Evolutionary conservation across 805 yeast genomes (phyloP).

Genomic region (Scheffersomyces stipitis): DNA sequence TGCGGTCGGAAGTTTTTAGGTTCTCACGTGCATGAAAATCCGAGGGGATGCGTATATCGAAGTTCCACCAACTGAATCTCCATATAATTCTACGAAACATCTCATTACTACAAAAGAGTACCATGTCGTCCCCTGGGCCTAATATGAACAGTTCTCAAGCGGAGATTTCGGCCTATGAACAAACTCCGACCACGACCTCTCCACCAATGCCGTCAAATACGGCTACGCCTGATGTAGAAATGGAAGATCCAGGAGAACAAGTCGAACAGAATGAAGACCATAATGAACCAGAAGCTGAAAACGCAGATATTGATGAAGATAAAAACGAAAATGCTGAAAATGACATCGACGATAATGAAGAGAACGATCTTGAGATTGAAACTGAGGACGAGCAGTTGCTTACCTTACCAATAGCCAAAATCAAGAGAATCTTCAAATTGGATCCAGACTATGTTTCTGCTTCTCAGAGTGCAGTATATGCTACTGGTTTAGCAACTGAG

Average conservation of each 20-base stretch:
- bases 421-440: conserved; percentile 69
- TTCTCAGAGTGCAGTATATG: conserved; percentile 69
- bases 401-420: conserved; percentile 61
- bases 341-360: conserved; percentile 8
- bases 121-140: conserved; percentile 12
- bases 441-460: conserved; percentile 73
- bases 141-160: conserved; percentile 6
- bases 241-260: neutral
- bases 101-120: too few species aligned
- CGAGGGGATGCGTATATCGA: too few species aligned
- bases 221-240: conserved; percentile 7
- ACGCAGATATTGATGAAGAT: conserved; percentile 3
- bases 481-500: conserved; percentile 78
- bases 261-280: conserved; percentile 4
- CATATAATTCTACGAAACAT: conserved; percentile 1
- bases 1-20: too few species aligned
- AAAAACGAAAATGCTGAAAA: conserved; percentile 2
- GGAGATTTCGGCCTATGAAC: conserved; percentile 7
- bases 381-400: conserved; percentile 11
- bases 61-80: conserved; percentile 1
- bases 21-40: too few species aligned
- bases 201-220: conserved; percentile 12
- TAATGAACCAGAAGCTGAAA: neutral
- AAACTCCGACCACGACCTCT: conserved; percentile 23
- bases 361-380: conserved; percentile 4